These are phyloP conservation scores for Tulasnella sp. DNA, from an alignment of 768 basidiomycete species.

Conservation along the genomic window DNA sequence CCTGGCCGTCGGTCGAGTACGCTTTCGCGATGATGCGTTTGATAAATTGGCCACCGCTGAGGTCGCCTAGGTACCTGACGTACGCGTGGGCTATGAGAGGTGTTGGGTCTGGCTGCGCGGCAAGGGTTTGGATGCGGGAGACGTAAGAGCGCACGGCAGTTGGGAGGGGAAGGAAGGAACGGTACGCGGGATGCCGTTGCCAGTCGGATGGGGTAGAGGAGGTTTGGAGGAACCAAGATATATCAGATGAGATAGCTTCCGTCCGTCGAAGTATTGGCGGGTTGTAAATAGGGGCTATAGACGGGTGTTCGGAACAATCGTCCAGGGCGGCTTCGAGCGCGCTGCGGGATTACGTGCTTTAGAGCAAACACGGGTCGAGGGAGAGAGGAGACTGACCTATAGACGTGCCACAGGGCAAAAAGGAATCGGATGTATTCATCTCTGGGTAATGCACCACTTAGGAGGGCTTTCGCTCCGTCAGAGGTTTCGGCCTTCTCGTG, in stretches of 20 bases:
- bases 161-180: conserved; percentile 32
- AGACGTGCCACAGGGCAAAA: conserved; percentile 70
- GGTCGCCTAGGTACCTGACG: conserved; percentile 71
- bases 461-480: conserved; percentile 43
- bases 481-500: conserved; percentile 50
- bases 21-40: conserved; percentile 49
- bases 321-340: conserved; percentile 46
- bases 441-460: conserved; percentile 44
- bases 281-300: conserved; percentile 41
- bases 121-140: conserved; percentile 39
- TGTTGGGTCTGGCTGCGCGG: conserved; percentile 35
- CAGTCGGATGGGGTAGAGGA: conserved; percentile 36
- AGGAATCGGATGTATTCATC: conserved; percentile 59
- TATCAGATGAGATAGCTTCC: conserved; percentile 49
- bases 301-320: conserved; percentile 14
- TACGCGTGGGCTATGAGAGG: conserved; percentile 65
- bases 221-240: conserved; percentile 44
- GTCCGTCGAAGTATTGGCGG: conserved; percentile 55
- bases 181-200: conserved; percentile 44
- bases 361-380: background rate
- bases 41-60: conserved; percentile 67
- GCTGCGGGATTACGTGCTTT: conserved; percentile 25
- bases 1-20: conserved; percentile 45
- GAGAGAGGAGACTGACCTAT: conserved; percentile 40
- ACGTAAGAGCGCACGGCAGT: conserved; percentile 41